Base-by-base conservation (phyloP, 2,329 filamentous ascomycete species). In the Aspergillus viridinutans region DNA sequence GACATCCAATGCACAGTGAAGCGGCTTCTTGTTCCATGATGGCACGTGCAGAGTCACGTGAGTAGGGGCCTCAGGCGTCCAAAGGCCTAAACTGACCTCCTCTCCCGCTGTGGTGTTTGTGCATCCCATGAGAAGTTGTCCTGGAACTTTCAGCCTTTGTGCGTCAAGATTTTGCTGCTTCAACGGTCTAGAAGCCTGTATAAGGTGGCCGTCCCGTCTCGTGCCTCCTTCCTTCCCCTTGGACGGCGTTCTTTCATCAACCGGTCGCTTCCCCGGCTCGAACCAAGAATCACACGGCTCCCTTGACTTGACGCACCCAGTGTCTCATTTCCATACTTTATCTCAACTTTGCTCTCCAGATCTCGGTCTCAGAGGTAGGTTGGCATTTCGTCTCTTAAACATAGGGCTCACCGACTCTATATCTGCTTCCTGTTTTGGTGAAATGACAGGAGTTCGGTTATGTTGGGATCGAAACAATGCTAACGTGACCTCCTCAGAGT, bases 401-500 rank as follows among this genome's bases (percentile, higher is more conserved):
- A 26, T 43, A 40, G 20, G 48, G 45, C 40, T 43, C 52, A 49
- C 42, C n/a, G 23, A 35, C 40, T 29, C 26, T 53, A 48, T 56
- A 59, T 56, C 35, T 52, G 54, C 40, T 49, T 48, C 32, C 32
- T 56, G 40, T 47, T 32, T 25, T 10, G 29, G 20, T 42, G 32
- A 54, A 25, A 20, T 49, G 47, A 26, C 53, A 54, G 50, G 51
- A 51, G 64, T 66, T 52, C 58, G 64, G 52, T 20, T 25, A 7
- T 35, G 14, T 35, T 38, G 59, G 61, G 54, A 56, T 61, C 61
- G 54, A 58, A 58, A 59, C 55, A 63, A 61, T 64, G 66, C 69
- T 72, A 71, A 72, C 68, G 67, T 69, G 66, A 70, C 67, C 63
- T 64, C 62, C 60, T 60, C 61, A 50, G 61, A 68, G 68, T 62